A percentile compares a stretch with the other conserved stretches of the same genome.
Evolutionary conservation across 2,329 filamentous ascomycete genomes (phyloP).

Genomic region (Dothistroma septosporum): DNA sequence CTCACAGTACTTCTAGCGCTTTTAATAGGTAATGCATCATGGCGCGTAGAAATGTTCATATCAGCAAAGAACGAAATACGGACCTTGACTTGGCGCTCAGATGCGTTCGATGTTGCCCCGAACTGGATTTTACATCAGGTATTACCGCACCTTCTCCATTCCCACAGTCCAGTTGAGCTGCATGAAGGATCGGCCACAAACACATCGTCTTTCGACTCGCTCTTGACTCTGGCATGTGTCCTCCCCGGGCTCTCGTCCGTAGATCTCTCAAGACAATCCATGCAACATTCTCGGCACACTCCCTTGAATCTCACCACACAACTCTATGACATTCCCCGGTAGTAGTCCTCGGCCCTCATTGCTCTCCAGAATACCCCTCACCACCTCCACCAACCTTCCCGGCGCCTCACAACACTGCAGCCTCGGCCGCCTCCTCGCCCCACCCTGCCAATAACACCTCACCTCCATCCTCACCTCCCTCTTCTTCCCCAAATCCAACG

Average conservation of each 20-base stretch:
- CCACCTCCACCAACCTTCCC: not conserved
- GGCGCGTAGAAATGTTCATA: too few relatives aligned
- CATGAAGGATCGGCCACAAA: too few relatives aligned
- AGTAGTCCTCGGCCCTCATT: not conserved
- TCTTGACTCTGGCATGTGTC: too few relatives aligned
- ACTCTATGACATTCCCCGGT: not conserved
- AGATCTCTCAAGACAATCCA: not conserved
- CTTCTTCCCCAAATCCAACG: not conserved
- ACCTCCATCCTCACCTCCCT: not conserved
- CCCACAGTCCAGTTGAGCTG: too few relatives aligned
- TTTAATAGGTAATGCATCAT: not conserved
- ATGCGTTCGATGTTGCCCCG: too few relatives aligned
- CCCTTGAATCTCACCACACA: slow-evolving; percentile 1
- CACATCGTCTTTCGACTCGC: too few relatives aligned
- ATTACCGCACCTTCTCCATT: too few relatives aligned
- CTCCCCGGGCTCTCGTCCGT: too few relatives aligned
- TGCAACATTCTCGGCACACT: not conserved
- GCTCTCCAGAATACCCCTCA: not conserved
- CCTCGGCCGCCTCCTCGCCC: not conserved
- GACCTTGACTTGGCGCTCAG: too few relatives aligned
- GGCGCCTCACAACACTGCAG: not conserved
- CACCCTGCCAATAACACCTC: not conserved
- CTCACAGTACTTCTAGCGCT: not conserved
- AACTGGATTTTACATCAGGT: too few relatives aligned
- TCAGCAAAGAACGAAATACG: too few relatives aligned